Conservation (phyloP, 352 stramenopile species). For the Peronospora farinosa region DNA sequence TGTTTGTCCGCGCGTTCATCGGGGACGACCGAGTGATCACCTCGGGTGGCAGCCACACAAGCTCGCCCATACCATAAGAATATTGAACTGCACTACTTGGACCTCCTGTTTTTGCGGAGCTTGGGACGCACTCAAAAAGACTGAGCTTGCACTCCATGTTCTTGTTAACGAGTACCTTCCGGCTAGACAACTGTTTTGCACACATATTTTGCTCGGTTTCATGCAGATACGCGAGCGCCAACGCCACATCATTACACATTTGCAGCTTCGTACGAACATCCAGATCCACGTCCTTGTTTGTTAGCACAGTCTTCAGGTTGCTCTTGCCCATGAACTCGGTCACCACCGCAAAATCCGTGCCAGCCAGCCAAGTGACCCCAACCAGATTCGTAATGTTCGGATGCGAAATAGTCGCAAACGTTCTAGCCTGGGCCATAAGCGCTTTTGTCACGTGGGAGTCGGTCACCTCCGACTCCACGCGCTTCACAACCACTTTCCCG, state of each 20-base stretch:
- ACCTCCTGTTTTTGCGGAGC: slow-evolving; percentile 28
- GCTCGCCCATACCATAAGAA: slow-evolving; percentile 43
- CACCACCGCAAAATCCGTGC: slow-evolving; percentile 71
- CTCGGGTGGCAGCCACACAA: slow-evolving; percentile 51
- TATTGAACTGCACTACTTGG: slow-evolving; percentile 8
- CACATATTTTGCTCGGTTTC: slow-evolving; percentile 39
- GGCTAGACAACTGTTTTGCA: slow-evolving; percentile 43
- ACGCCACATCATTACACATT: slow-evolving; percentile 65
- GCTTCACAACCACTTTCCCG: slow-evolving; percentile 64
- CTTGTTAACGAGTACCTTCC: slow-evolving; percentile 53
- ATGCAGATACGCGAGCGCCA: slow-evolving; percentile 59
- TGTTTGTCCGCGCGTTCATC: slow-evolving; percentile 43
- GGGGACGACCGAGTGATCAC: slow-evolving; percentile 39
- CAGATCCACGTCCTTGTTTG: slow-evolving; percentile 48
- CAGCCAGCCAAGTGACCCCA: slow-evolving; percentile 62
- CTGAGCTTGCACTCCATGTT: slow-evolving; percentile 50
- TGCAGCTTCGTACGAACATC: slow-evolving; percentile 47
- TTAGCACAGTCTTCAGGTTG: slow-evolving; percentile 52
- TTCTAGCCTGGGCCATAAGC: slow-evolving; percentile 50
- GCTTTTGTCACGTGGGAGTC: slow-evolving; percentile 53
- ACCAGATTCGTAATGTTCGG: slow-evolving; percentile 60
- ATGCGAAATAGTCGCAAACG: slow-evolving; percentile 46
- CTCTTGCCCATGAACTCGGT: slow-evolving; percentile 73
- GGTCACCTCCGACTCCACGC: slow-evolving; percentile 56
- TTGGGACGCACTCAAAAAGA: slow-evolving; percentile 48